Conservation (phyloP, 331 rosid species). For the Arachis monticola region DNA sequence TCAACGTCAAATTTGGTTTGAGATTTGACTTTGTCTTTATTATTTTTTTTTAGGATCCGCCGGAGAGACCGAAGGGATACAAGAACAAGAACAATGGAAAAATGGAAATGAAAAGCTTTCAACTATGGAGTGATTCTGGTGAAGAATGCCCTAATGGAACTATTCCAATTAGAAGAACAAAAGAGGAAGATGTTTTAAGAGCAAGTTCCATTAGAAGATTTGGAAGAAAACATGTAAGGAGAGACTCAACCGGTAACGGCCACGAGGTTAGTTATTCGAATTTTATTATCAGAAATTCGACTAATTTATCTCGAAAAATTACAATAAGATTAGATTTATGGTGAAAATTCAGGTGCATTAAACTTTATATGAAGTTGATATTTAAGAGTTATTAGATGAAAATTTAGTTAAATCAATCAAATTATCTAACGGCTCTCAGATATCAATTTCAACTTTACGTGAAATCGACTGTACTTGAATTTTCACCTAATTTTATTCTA, state of each 20-base stretch:
- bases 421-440: too few relatives aligned
- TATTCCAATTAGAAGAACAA: slow-evolving; percentile 82
- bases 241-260: slow-evolving; percentile 87
- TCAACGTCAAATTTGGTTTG: neutral
- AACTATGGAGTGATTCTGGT: slow-evolving; percentile 82
- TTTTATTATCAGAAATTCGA: too few relatives aligned
- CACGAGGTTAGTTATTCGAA: slow-evolving; percentile 71
- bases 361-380: too few relatives aligned
- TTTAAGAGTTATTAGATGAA: too few relatives aligned
- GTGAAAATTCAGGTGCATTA: too few relatives aligned
- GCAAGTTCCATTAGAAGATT: slow-evolving; percentile 74
- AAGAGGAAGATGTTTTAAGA: slow-evolving; percentile 74
- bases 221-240: slow-evolving; percentile 75
- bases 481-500: neutral
- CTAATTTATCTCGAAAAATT: too few relatives aligned
- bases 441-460: too few relatives aligned
- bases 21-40: slow-evolving; percentile 31
- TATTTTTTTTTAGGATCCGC: slow-evolving; percentile 69
- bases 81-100: slow-evolving; percentile 40
- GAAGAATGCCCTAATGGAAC: slow-evolving; percentile 89
- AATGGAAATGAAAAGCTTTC: slow-evolving; percentile 53
- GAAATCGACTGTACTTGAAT: too few relatives aligned
- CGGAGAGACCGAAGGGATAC: slow-evolving; percentile 74
- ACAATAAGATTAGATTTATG: too few relatives aligned
- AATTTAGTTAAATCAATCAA: too few relatives aligned